These are phyloP conservation scores for Megacollybia marginata DNA, from an alignment of 768 basidiomycete species.

Conservation along the genomic window DNA sequence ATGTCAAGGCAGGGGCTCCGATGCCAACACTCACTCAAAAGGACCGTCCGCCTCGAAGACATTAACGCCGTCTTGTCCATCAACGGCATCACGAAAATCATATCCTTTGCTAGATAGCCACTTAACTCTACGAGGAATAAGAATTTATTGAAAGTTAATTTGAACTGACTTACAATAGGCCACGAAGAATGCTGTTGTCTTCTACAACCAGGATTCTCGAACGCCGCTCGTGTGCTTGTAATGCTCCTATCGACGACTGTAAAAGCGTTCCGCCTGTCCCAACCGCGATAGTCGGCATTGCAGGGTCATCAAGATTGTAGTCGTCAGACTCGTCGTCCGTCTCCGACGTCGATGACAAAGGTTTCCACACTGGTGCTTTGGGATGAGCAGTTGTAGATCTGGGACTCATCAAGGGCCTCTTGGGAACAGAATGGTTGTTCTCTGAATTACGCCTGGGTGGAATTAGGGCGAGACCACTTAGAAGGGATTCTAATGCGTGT, in stretches of 20 bases:
- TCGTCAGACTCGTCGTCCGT: constrained; percentile 20
- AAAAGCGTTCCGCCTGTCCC: constrained; percentile 62
- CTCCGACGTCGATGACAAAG: constrained; percentile 25
- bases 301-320: constrained; percentile 12
- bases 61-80: constrained; percentile 80
- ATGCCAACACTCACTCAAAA: constrained; percentile 64
- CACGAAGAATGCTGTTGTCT: constrained; percentile 82
- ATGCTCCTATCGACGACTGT: constrained; percentile 53
- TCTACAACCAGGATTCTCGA: constrained; percentile 80
- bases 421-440: constrained; percentile 18
- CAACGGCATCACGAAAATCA: constrained; percentile 69
- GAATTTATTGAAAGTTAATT: constrained; percentile 3
- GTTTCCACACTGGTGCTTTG: constrained; percentile 23
- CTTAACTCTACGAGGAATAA: constrained; percentile 30
- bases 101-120: constrained; percentile 77
- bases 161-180: constrained; percentile 55
- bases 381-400: constrained; percentile 46
- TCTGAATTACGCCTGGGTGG: constrained; percentile 41
- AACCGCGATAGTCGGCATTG: constrained; percentile 41
- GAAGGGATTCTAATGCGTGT: background rate
- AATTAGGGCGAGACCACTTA: constrained; percentile 4
- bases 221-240: constrained; percentile 33
- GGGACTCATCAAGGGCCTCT: constrained; percentile 46
- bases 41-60: constrained; percentile 65
- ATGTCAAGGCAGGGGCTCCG: no score